Base-by-base conservation (phyloP, 2,329 filamentous ascomycete genomes). In the Aspergillus ustus region DNA sequence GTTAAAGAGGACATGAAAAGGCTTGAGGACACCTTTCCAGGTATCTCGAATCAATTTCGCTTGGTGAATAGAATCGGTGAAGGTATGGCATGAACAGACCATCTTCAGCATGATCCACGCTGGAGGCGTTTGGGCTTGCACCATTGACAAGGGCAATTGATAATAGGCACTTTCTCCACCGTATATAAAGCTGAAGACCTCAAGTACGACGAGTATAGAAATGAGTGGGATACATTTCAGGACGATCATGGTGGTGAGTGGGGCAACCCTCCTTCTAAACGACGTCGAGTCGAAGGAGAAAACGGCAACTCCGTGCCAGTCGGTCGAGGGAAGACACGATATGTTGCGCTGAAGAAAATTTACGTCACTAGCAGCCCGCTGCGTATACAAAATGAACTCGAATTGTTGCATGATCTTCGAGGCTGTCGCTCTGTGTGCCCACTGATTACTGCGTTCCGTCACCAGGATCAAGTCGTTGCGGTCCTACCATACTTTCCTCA, bases 151-250 rank as follows among this genome's bases (percentile, higher is more conserved):
- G 19, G n/a, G 31, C 17, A 31, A 31, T 54, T 15, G 19, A 7
- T n/a, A 40, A 8, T 67, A 97, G 93, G 95, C 61, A 99, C 95
- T 1, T 99, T 99, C 75, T 98, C 95, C 0, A 98, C 95, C 2
- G 95, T 99, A 13, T 99, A 99, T 84, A 99, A 99, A 77, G 95
- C 96, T 20, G 93, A 98, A 77, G 95, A 99, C 74, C 80, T 98
- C 28, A 84, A 90, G 59, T 97, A 97, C 75, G 87, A 95, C 66
- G 82, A 85, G 62, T 96, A 92, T 77, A 82, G 91, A 65, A 97
- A 97, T 73, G 86, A 89, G 66, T 98, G 94, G 93, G 93, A 98
- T 72, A 76, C 90, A 44, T 84, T 86, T 61, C 84, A 85, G 65
- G 77, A 84, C 66, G 87, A 89, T 46, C 84, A 87, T 59, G 82